Evolutionary conservation across 2,329 filamentous ascomycete genomes (phyloP), one percentile per base, ranked within the genome.

Genomic region (Hyphodiscus sp.): DNA sequence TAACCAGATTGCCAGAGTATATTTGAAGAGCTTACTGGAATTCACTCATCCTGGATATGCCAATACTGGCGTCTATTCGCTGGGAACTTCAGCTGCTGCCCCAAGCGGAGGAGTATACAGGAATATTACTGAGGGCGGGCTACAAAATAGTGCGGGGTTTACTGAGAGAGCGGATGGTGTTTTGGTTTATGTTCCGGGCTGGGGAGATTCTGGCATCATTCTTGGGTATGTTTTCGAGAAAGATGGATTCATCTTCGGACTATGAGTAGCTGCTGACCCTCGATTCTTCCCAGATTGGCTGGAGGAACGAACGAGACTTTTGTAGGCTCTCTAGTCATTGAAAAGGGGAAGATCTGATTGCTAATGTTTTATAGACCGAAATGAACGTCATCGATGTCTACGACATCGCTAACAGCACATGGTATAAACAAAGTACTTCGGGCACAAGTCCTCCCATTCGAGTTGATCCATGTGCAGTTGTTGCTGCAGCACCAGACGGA

Each of bases 341-440:
- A 2, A 47, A 70, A 77, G 60, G 65, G 65, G 23, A 72, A n/a
- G 45, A 26, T 29, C 38, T 50, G 33, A 57, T 16, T 51, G n/a
- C 52, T 64, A 45, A 61, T 29, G 13, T 29, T 8, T n/a, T 10
- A 6, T 47, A 78, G 76, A 80, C 78, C 0, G 79, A 83, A 65
- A 80, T 84, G 77, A 84, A 84, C 61, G 71, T 82, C 10, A 80
- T 91, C 41, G 86, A 91, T 60, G 81, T 92, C n/a, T 90, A 86
- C 67, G 86, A 91, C 59, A 85, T 90, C 57, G 83, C 81, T 19
- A 82, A 73, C 19, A 85, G 81, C 44, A 80, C 76, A 6, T 90
- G 87, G 87, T 89, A 87, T 65, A 85, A 86, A 63, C 87, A 91
- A 70, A 73, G 81, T 20, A 89, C 86, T 0, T 79, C 77, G 1